Conservation (phyloP, 305 asterid species). For the Caryopteris hybrid region DNA sequence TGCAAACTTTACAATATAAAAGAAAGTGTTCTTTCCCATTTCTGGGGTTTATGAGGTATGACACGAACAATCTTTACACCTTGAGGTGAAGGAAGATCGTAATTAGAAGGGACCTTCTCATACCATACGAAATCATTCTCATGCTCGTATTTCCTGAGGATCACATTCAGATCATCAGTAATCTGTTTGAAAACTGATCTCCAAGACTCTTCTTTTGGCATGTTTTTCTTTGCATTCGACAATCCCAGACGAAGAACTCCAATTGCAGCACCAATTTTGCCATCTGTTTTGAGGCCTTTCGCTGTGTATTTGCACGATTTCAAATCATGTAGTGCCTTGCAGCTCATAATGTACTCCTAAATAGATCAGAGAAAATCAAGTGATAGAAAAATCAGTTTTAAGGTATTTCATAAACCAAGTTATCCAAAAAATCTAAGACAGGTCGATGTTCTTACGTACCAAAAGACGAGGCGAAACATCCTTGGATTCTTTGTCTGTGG, state of each 20-base stretch:
- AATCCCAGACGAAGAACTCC: slow-evolving; percentile 38
- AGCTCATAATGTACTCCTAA: slow-evolving; percentile 46
- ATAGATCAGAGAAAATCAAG: background rate
- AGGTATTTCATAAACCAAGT: background rate
- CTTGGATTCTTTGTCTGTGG: slow-evolving; percentile 34
- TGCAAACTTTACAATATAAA: slow-evolving; percentile 30
- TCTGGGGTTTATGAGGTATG: slow-evolving; percentile 43
- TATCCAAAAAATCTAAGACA: background rate
- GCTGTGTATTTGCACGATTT: slow-evolving; percentile 41
- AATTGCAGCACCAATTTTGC: slow-evolving; percentile 39
- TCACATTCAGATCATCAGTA: slow-evolving; percentile 23
- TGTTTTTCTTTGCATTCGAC: slow-evolving; percentile 23
- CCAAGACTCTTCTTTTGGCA: slow-evolving; percentile 44
- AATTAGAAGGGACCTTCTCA: slow-evolving; percentile 29
- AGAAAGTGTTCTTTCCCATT: slow-evolving; percentile 28
- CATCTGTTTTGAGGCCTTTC: slow-evolving; percentile 37
- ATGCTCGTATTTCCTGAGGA: slow-evolving; percentile 42
- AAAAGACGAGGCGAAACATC: slow-evolving; percentile 37
- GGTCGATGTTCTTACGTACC: slow-evolving; percentile 38
- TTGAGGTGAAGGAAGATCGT: slow-evolving; percentile 37
- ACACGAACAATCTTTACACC: slow-evolving; percentile 34
- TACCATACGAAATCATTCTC: slow-evolving; percentile 66
- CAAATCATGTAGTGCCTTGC: slow-evolving; percentile 40
- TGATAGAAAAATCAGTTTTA: background rate
- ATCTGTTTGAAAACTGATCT: slow-evolving; percentile 30